Percentiles rank a stretch among this genome's conserved stretches.
Evolutionary conservation across 306 rosid species (phyloP).

Genomic region (Acacia acuminata): DNA sequence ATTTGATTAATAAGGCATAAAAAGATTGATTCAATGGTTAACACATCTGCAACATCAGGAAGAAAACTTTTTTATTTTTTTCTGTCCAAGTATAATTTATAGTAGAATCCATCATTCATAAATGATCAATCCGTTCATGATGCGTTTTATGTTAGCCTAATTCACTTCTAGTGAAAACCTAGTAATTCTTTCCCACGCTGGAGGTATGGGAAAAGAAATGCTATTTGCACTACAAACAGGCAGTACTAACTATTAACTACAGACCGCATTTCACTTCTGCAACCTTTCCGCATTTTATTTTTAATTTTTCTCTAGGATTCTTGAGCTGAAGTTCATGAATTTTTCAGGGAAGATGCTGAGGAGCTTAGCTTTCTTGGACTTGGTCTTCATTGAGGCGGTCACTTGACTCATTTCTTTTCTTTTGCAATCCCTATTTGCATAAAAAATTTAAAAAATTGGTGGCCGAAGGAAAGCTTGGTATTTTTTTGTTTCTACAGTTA

Average conservation of each 20-base stretch:
- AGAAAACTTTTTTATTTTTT: too few species aligned
- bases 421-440: background rate
- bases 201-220: too few species aligned
- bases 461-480: background rate
- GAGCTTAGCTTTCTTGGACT: background rate
- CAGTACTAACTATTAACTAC: too few species aligned
- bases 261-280: background rate
- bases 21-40: too few species aligned
- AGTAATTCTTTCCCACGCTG: background rate
- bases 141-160: background rate
- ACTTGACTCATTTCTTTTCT: too few species aligned
- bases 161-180: too few species aligned
- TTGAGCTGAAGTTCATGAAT: background rate
- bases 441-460: background rate
- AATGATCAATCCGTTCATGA: background rate
- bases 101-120: background rate
- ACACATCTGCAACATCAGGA: too few species aligned
- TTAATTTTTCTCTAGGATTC: too few species aligned
- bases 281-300: background rate
- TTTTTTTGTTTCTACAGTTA: background rate
- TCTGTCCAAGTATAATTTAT: too few species aligned
- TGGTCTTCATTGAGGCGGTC: background rate
- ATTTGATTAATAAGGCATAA: background rate
- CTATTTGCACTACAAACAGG: too few species aligned
- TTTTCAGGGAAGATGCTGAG: background rate